A percentile compares a stretch with the other conserved stretches of the same genome.
Conservation (phyloP, 768 basidiomycete species). For the Amanita polypyramis region DNA sequence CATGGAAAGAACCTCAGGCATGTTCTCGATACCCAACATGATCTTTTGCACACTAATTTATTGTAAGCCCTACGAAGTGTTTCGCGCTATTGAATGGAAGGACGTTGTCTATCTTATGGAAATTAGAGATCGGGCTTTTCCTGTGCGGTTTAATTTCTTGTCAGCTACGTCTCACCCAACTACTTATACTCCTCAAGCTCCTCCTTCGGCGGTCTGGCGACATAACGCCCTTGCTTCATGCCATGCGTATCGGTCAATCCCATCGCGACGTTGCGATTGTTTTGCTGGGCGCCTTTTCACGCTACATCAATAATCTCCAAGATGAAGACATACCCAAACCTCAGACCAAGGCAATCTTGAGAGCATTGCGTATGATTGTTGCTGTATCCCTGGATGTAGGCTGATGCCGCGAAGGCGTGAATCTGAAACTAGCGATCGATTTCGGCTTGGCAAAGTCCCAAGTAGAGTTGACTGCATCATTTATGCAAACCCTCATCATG, state of each 20-base stretch:
- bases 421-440: conserved; percentile 89
- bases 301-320: conserved; percentile 83
- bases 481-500: conserved; percentile 93
- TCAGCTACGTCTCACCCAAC: neutral
- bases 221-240: conserved; percentile 83
- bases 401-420: conserved; percentile 37
- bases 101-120: conserved; percentile 81
- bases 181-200: conserved; percentile 30
- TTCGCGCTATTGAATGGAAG: conserved; percentile 77
- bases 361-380: conserved; percentile 56
- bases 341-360: conserved; percentile 62
- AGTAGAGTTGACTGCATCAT: conserved; percentile 81
- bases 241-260: conserved; percentile 68
- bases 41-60: conserved; percentile 17
- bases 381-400: neutral
- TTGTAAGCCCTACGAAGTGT: conserved; percentile 44
- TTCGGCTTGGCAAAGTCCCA: conserved; percentile 74
- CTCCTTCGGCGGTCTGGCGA: conserved; percentile 80
- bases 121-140: conserved; percentile 69
- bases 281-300: conserved; percentile 81
- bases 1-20: conserved; percentile 21
- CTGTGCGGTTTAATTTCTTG: conserved; percentile 36
- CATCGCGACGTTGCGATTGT: conserved; percentile 81
- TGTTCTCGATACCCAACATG: neutral
- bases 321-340: conserved; percentile 67